phyloP scores from a whole-genome alignment of 2,329 filamentous ascomycete genomes.

The Sarocladiaceae sp. region DNA sequence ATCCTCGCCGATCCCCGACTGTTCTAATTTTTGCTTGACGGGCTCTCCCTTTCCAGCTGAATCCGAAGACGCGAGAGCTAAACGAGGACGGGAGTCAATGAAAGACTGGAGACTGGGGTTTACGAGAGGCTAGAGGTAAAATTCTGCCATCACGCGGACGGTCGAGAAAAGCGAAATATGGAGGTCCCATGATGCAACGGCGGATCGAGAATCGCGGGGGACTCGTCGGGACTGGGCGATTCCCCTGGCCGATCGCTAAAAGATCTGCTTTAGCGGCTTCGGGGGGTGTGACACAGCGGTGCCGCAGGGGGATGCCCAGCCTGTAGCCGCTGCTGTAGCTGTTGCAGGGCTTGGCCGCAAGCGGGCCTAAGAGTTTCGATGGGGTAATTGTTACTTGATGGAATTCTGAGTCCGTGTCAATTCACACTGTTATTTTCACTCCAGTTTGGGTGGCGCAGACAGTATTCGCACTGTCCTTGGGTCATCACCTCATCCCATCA shows the following conservation, averaged over 20 bases:
- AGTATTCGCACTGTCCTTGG: not conserved
- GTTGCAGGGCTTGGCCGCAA: slow-evolving; percentile 5
- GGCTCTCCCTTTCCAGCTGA: no score
- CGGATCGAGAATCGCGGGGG: no score
- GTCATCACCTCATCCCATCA: slow-evolving; percentile 8
- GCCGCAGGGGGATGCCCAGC: no score
- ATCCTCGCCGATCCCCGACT: no score
- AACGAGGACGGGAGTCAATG: not conserved
- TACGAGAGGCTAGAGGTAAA: not conserved
- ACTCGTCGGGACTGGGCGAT: no score
- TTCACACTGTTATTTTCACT: not conserved
- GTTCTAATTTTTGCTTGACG: no score
- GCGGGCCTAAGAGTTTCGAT: slow-evolving; percentile 11
- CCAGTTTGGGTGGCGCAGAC: not conserved
- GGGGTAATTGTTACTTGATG: slow-evolving; percentile 12
- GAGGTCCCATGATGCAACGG: slow-evolving; percentile 5
- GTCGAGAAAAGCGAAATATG: no score
- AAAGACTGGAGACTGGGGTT: not conserved
- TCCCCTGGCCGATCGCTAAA: no score
- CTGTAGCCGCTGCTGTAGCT: no score
- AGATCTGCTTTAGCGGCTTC: no score
- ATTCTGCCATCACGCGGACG: slow-evolving; percentile 7
- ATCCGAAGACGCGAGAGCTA: no score
- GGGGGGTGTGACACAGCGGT: no score
- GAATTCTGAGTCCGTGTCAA: slow-evolving; percentile 3